Percentiles rank a stretch among this genome's conserved stretches.
Evolutionary conservation across 164 flowering plant species (phyloP).

Genomic region (Platanus orientalis): DNA sequence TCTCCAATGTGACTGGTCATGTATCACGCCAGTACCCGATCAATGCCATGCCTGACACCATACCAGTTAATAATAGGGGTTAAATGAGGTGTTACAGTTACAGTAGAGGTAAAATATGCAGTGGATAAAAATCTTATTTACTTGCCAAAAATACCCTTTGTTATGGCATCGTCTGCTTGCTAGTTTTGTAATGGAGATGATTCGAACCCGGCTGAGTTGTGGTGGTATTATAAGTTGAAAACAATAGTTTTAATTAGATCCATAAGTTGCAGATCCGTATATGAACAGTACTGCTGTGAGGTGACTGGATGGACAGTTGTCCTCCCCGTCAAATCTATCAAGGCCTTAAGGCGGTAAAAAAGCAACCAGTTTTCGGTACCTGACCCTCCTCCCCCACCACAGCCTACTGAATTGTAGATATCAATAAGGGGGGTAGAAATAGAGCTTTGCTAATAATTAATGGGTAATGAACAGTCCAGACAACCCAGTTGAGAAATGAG

Average conservation of each 20-base stretch:
- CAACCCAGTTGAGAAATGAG: constrained; percentile 2
- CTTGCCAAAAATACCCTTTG: too few relatives aligned
- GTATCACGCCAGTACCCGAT: too few relatives aligned
- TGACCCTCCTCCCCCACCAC: constrained; percentile 8
- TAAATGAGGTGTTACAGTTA: too few relatives aligned
- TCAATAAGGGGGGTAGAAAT: background rate
- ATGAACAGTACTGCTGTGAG: constrained; percentile 36
- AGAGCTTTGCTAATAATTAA: constrained; percentile 4
- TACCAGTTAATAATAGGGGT: too few relatives aligned
- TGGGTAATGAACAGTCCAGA: background rate
- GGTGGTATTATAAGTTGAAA: background rate
- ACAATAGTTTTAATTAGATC: constrained; percentile 17
- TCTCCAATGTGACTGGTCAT: too few relatives aligned
- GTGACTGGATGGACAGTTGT: constrained; percentile 62
- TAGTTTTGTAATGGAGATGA: too few relatives aligned
- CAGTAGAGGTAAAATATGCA: too few relatives aligned
- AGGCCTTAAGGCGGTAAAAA: constrained; percentile 31
- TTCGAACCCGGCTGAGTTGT: background rate
- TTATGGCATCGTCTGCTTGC: too few relatives aligned
- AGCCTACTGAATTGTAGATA: constrained; percentile 12
- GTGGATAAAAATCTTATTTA: too few relatives aligned
- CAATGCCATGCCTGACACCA: too few relatives aligned
- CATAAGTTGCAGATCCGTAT: constrained; percentile 14
- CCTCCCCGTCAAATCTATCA: constrained; percentile 52
- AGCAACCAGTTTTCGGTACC: constrained; percentile 19